Evolutionary conservation across 805 yeast species (phyloP), one percentile per base, ranked within the genome.

Genomic region (Scheffersomyces stipitis): DNA sequence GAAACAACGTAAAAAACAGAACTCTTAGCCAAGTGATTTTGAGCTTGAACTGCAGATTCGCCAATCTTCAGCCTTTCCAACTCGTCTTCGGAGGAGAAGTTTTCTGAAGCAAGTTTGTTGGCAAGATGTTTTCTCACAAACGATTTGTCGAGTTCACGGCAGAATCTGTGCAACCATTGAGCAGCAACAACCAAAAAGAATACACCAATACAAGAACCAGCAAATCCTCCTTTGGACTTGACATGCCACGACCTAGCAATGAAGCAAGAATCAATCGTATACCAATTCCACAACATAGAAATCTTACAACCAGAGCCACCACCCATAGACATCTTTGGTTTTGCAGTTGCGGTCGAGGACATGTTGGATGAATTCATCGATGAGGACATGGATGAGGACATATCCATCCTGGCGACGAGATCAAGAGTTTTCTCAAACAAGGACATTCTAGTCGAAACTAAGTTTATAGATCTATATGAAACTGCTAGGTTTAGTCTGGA

Each of bases 201-300:
- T 7, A 79, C 76, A n/a, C 87, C 87, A 20, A 83, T 66, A 59
- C 88, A 83, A 1, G 85, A 71, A n/a, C 86, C 87, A 3, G 85
- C 87, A 62, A 82, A 82, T 59, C 70, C 78, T 1, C 81, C 83
- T 37, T 63, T 64, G 2, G 80, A 64, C 12, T 58, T 66, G 30
- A 78, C 76, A 40, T 78, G 85, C 89, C 89, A 82, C 20, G 81
- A 61, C 30, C 56, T 64, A 5, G 86, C 71, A 42, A 83, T 66
- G 51, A 82, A 82, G 53, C 87, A 83, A 4, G 81, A 62, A 46
- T 82, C 81, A 18, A 81, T 68, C 0, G 85, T 80, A 46, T 78
- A 66, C 87, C 88, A 82, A 54, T 82, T 83, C 87, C 88, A 83
- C 41, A 78, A 57, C 88, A 82, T 82, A 32, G 68, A 62, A 26